These are phyloP conservation scores for Dianthus caryophyllus DNA, from an alignment of 148 eudicot genomes.

Conservation along the genomic window DNA sequence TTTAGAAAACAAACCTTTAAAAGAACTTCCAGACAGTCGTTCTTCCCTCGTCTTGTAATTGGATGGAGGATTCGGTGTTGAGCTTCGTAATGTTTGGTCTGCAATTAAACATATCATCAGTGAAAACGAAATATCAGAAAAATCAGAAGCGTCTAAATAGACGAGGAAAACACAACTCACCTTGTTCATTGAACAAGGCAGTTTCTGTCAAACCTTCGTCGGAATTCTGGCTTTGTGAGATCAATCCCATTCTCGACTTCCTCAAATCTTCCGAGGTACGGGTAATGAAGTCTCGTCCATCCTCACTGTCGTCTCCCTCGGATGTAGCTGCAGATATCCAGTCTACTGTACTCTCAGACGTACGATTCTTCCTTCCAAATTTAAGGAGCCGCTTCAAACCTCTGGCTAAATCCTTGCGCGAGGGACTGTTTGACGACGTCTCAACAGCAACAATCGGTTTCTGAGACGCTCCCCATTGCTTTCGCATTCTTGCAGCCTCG, in stretches of 20 bases:
- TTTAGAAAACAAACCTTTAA: slow-evolving; percentile 51
- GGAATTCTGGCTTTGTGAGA: slow-evolving; percentile 56
- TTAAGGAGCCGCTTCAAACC: slow-evolving; percentile 81
- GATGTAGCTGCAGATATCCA: slow-evolving; percentile 98
- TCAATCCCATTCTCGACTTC: slow-evolving; percentile 97
- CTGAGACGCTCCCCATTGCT: slow-evolving; percentile 89
- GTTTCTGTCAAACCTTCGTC: slow-evolving; percentile 71
- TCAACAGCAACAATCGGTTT: slow-evolving; percentile 57
- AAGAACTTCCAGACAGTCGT: slow-evolving; percentile 71
- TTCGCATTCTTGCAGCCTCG: slow-evolving; percentile 87
- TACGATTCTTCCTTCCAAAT: slow-evolving; percentile 81
- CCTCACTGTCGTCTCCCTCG: slow-evolving; percentile 97
- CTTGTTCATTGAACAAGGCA: slow-evolving; percentile 61
- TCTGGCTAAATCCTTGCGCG: slow-evolving; percentile 73
- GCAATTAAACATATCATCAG: slow-evolving; percentile 32
- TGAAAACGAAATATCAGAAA: background rate
- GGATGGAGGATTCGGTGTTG: slow-evolving; percentile 70
- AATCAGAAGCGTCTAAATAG: too few relatives aligned
- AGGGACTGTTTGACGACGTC: slow-evolving; percentile 51
- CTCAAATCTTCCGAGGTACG: slow-evolving; percentile 80
- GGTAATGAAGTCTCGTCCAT: slow-evolving; percentile 63
- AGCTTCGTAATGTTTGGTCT: slow-evolving; percentile 61
- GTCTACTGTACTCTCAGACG: slow-evolving; percentile 68
- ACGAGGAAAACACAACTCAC: slow-evolving; percentile 31
- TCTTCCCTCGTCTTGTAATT: slow-evolving; percentile 81